Conservation (phyloP, 2,329 filamentous ascomycete species). For the Pyrenophora teres region DNA sequence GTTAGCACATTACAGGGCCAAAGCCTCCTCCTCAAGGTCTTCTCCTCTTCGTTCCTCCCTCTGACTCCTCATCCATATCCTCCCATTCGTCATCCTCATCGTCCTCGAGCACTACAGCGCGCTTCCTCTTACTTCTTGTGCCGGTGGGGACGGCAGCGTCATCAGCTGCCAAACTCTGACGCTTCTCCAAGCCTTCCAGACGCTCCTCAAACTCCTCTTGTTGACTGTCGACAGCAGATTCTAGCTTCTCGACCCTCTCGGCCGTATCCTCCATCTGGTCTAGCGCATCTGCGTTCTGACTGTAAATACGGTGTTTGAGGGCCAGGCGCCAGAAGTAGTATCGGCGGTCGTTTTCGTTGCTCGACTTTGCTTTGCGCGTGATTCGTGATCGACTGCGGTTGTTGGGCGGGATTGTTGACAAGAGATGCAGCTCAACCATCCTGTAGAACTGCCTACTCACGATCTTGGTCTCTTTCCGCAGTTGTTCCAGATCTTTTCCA, state of each 20-base stretch:
- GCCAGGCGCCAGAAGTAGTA: constrained; percentile 75
- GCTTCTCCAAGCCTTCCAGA: constrained; percentile 55
- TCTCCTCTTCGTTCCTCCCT: constrained; percentile 35
- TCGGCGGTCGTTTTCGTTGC: constrained; percentile 62
- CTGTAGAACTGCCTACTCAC: constrained; percentile 75
- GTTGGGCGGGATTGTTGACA: constrained; percentile 58
- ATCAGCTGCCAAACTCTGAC: constrained; percentile 30
- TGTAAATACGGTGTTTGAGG: constrained; percentile 77
- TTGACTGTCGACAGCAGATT: constrained; percentile 69
- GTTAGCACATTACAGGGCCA: not conserved
- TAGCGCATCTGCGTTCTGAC: constrained; percentile 73
- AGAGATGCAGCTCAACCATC: constrained; percentile 75
- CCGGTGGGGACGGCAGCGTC: constrained; percentile 20
- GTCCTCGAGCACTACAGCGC: constrained; percentile 43
- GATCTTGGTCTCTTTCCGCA: constrained; percentile 71
- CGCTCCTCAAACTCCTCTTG: constrained; percentile 74
- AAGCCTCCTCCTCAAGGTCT: constrained; percentile 19
- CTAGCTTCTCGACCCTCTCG: constrained; percentile 74
- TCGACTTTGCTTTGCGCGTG: constrained; percentile 52
- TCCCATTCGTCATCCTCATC: constrained; percentile 49
- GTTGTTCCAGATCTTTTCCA: constrained; percentile 56
- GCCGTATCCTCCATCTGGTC: constrained; percentile 66
- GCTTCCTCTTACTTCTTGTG: constrained; percentile 34
- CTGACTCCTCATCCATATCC: constrained; percentile 37
- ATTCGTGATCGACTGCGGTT: constrained; percentile 56